Base-by-base conservation (phyloP, 129 eudicot genomes). In the Flaveria trinervia region DNA sequence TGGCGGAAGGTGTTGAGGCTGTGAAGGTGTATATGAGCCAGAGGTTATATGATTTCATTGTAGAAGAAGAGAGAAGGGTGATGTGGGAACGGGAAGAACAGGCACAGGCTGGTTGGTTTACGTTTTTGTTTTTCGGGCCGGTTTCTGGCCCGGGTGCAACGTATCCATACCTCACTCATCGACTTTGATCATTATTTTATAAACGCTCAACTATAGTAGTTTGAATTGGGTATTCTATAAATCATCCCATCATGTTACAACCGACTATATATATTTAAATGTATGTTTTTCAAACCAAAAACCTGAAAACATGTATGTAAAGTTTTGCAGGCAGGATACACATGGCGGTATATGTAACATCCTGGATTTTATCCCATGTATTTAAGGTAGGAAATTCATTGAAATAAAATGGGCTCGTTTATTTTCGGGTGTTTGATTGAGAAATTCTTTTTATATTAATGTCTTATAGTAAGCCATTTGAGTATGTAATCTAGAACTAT, bases 1-100 rank as follows among this genome's bases (percentile, higher is more conserved):
- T 91, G 73, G 79, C 30, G 10, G 78, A 76, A 73, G 97, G 97
- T 8, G 92, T 91, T 44, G 92, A 90, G 65, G 90, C 92, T 43
- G 88, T 94, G 51, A 89, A 83, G 83, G 78, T 79, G 51, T 94
- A 81, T 57, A 94, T 91, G 99, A 77, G 84, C 67, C 83, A 89
- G 77, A 88, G 87, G 81, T 83, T 88, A 81, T 77, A 81, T 16
- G 96, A 90, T 68, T 16, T 79, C 2, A 61, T 93, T 73, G 67
- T 74, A 30, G 97, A 86, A 72, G 97, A 89, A 83, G 88, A 93
- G 79, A 73, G 41, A 45, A 86, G 49, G 87, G 83, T 80, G 84
- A 74, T 61, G 71, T 78, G 65, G 65, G 84, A 83, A 75, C 83
- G 52, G 41, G 78, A 81, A 25, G 92, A 79, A 64, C 85, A 76